Percentiles rank a stretch among this genome's conserved stretches.
phyloP scores from a whole-genome alignment of 1,139 yeast species.

The Sugiyamaella castrensis region DNA sequence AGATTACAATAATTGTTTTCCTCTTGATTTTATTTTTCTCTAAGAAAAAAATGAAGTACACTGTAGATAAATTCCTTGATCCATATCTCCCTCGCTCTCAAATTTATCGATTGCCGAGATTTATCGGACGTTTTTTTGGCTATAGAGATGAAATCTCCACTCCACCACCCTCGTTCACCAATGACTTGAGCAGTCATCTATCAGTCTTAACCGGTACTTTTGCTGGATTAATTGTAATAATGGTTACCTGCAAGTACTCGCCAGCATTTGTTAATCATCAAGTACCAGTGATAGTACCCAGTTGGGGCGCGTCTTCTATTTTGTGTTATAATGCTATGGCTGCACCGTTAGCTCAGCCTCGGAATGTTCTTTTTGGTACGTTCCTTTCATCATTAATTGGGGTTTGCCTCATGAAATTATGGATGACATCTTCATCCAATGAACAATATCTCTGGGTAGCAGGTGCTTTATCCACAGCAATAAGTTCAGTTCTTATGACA shows the following conservation, averaged over 20 bases:
- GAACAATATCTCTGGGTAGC: constrained; percentile 53
- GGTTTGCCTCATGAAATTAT: constrained; percentile 53
- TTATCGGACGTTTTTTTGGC: constrained; percentile 25
- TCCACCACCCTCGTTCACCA: neutral
- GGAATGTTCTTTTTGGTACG: constrained; percentile 58
- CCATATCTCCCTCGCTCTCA: constrained; percentile 22
- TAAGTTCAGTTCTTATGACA: constrained; percentile 57
- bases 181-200: neutral
- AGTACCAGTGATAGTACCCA: constrained; percentile 50
- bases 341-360: constrained; percentile 66
- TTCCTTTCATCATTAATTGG: constrained; percentile 54
- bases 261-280: constrained; percentile 47
- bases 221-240: constrained; percentile 50
- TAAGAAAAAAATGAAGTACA: neutral
- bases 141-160: constrained; percentile 12
- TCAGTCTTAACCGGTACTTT: constrained; percentile 32
- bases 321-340: constrained; percentile 56
- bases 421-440: constrained; percentile 34
- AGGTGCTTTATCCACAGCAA: constrained; percentile 59
- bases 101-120: constrained; percentile 24
- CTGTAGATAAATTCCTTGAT: neutral
- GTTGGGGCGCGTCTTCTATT: constrained; percentile 63
- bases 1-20: no score
- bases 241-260: constrained; percentile 50
- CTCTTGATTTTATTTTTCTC: no score